Conservation (phyloP, 164 flowering plant genomes). For the Cinnamomum micranthum region DNA sequence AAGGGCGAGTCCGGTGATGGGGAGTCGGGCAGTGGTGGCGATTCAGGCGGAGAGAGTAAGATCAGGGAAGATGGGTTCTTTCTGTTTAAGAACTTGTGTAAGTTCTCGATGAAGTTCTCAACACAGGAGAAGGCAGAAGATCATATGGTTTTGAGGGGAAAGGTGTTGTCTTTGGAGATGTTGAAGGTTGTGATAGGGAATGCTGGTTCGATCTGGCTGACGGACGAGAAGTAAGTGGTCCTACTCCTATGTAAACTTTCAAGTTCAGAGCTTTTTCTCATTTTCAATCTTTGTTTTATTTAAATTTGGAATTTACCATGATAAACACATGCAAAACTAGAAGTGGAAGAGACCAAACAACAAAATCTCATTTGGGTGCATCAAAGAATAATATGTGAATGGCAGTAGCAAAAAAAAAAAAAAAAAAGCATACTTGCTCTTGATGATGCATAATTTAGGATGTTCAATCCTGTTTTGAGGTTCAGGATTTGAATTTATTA, state of each 20-base stretch:
- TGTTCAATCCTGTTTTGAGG: too few relatives aligned
- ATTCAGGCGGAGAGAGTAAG: constrained; percentile 45
- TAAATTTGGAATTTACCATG: not conserved
- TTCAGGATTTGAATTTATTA: too few relatives aligned
- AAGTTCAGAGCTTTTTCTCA: not conserved
- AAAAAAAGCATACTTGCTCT: too few relatives aligned
- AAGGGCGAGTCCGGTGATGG: constrained; percentile 3
- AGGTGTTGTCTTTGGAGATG: constrained; percentile 79
- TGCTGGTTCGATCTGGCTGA: constrained; percentile 74
- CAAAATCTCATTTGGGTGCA: too few relatives aligned
- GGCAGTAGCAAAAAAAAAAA: too few relatives aligned
- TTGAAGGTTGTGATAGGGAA: constrained; percentile 72
- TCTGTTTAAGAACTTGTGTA: constrained; percentile 83
- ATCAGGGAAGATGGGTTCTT: constrained; percentile 81
- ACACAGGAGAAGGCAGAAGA: constrained; percentile 83
- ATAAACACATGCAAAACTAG: too few relatives aligned
- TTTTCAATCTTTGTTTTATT: not conserved
- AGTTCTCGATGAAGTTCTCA: constrained; percentile 92
- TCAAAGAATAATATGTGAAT: too few relatives aligned
- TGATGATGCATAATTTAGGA: too few relatives aligned
- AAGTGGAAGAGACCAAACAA: too few relatives aligned
- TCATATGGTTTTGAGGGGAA: constrained; percentile 86
- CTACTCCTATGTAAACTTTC: not conserved
- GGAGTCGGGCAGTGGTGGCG: constrained; percentile 21
- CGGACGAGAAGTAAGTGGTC: constrained; percentile 67